Evolutionary conservation across 208 protist species (phyloP).

Genomic region (Angomonas desouzai): DNA sequence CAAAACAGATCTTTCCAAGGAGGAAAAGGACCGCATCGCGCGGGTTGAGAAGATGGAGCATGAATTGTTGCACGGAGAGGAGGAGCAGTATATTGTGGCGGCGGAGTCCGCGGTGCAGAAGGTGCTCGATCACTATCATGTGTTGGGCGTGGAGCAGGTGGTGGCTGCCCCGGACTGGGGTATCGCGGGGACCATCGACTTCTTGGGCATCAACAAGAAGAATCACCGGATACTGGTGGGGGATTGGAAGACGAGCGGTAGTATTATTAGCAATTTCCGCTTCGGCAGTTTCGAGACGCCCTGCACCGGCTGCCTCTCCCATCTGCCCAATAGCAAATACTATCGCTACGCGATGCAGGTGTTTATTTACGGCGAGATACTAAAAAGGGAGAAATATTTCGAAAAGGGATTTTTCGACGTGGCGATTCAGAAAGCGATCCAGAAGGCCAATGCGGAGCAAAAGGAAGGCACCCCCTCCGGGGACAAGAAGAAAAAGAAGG

Average conservation of each 20-base stretch:
- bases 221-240: conserved; percentile 65
- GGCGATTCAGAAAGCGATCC: conserved; percentile 14
- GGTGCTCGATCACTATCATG: conserved; percentile 49
- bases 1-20: not conserved
- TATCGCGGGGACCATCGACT: conserved; percentile 79
- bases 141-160: conserved; percentile 66
- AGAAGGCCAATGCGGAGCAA: not conserved
- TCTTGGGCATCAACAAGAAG: conserved; percentile 63
- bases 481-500: conserved; percentile 5
- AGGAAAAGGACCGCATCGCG: not conserved
- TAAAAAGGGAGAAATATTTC: conserved; percentile 64
- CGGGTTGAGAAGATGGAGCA: conserved; percentile 20
- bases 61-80: conserved; percentile 69
- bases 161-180: conserved; percentile 59
- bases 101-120: conserved; percentile 54
- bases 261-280: conserved; percentile 64
- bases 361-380: conserved; percentile 71
- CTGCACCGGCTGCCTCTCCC: conserved; percentile 56
- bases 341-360: conserved; percentile 88
- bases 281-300: conserved; percentile 75
- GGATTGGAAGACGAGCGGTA: conserved; percentile 88
- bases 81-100: conserved; percentile 55
- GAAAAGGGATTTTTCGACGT: conserved; percentile 59
- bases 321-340: conserved; percentile 80
- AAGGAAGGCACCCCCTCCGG: not conserved